phyloP scores from a whole-genome alignment of 2,329 filamentous ascomycete species.

The Hawksworthiomyces lignivorus region DNA sequence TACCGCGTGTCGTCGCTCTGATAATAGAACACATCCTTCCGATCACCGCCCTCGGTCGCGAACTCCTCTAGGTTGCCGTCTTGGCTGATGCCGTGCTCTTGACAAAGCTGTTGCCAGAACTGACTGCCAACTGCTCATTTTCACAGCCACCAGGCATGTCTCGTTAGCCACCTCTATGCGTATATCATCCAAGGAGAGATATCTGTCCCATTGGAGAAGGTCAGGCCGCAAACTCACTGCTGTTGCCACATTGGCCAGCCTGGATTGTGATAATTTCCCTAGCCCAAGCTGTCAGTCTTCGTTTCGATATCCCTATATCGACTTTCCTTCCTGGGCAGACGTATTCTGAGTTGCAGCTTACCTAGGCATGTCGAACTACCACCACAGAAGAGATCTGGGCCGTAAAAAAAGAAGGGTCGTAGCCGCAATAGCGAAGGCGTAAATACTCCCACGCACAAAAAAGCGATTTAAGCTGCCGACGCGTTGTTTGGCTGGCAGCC shows the following conservation, averaged over 20 bases:
- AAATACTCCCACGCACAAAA: no score
- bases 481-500: no score
- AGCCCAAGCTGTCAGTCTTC: slow-evolving; percentile 5
- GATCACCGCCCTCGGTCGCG: slow-evolving; percentile 92
- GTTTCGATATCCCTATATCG: no score
- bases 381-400: not conserved
- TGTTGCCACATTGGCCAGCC: slow-evolving; percentile 98
- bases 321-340: no score
- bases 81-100: slow-evolving; percentile 95
- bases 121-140: slow-evolving; percentile 75
- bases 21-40: slow-evolving; percentile 99
- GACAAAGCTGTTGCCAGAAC: slow-evolving; percentile 98
- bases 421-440: no score
- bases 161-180: no score
- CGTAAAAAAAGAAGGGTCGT: no score
- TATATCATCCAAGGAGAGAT: no score
- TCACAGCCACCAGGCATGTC: no score
- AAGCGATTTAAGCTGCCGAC: no score
- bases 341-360: no score
- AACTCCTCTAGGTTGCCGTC: slow-evolving; percentile 97
- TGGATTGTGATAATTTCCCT: slow-evolving; percentile 99
- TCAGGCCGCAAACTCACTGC: slow-evolving; percentile 80
- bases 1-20: slow-evolving; percentile 98
- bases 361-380: slow-evolving; percentile 25
- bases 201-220: no score